Percentiles rank a stretch among this genome's conserved stretches.
phyloP scores from a whole-genome alignment of 2,329 filamentous ascomycete species.

The Fusarium sacchari region DNA sequence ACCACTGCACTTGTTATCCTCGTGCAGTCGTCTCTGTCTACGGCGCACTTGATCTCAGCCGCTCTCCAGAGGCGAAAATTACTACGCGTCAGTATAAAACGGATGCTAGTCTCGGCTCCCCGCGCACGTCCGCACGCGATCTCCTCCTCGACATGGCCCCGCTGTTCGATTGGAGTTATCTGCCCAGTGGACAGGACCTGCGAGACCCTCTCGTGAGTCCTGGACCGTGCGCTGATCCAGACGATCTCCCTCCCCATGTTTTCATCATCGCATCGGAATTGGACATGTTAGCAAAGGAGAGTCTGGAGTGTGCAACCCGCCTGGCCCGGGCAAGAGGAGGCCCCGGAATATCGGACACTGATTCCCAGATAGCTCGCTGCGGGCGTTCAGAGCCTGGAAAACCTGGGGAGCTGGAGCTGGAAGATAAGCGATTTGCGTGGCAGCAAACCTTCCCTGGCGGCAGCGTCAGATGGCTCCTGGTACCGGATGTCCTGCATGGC shows the following conservation, averaged over 20 bases:
- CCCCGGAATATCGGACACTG: not conserved
- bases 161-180: not conserved
- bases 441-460: not conserved
- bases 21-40: not conserved
- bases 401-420: not conserved
- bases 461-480: not conserved
- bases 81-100: not conserved
- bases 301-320: not conserved
- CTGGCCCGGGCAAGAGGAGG: not conserved
- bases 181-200: not conserved
- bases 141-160: not conserved
- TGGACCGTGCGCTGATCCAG: not conserved
- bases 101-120: not conserved
- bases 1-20: not conserved
- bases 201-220: not conserved
- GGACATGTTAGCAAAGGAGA: not conserved
- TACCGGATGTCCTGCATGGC: not conserved
- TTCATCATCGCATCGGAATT: not conserved
- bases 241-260: not conserved
- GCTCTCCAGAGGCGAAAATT: not conserved
- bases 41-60: not conserved
- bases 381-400: not conserved
- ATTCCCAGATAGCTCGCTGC: not conserved
- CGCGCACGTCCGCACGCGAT: not conserved
- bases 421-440: not conserved